Base-by-base conservation (phyloP, 306 rosid species). In the Acacia melanoxylon region DNA sequence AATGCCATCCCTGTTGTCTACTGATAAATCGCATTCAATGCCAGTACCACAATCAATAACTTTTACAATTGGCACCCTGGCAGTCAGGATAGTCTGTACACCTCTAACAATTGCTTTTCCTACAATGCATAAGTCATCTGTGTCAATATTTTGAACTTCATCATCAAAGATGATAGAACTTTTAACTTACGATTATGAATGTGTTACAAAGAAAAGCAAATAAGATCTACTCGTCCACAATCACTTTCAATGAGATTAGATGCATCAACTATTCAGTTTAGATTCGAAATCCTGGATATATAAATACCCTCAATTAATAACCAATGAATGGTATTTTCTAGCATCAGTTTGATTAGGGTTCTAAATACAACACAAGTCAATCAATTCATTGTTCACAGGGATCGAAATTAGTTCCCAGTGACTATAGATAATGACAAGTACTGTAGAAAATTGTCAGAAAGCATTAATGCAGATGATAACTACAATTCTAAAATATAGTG, bases 1-100 rank as follows among this genome's bases (percentile, higher is more conserved):
- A 78, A 88, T 85, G 80, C 91, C 91, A 37, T 88, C 91, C 84
- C 80, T 61, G 72, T 88, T 88, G 17, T 80, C 82, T 5, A 88
- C 89, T 45, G 91, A 88, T 74, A 88, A 63, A 88, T 88, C 91
- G 65, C 91, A 88, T 83, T 88, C 91, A 31, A 88, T 78, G 33
- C 91, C 91, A 8, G 91, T 88, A 74, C 91, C 91, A 67, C 77
- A 20, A 83, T 88, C 91, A 80, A 81, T 88, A 71, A 88, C 84
- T 83, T 88, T 88, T 63, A 88, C 14, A 80, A 88, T 81, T 56
- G 91, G 91, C 51, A 88, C 89, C 80, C 59, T 83, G 66, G 91
- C 91, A 73, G 49, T 19, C 54, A 48, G 10, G 82, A 88, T 74
- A 24, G 52, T 10, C 73, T 80, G 80, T 68, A 88, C 61, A 37